Conservation (phyloP, 148 eudicot species). For the Rhododendron molle region DNA sequence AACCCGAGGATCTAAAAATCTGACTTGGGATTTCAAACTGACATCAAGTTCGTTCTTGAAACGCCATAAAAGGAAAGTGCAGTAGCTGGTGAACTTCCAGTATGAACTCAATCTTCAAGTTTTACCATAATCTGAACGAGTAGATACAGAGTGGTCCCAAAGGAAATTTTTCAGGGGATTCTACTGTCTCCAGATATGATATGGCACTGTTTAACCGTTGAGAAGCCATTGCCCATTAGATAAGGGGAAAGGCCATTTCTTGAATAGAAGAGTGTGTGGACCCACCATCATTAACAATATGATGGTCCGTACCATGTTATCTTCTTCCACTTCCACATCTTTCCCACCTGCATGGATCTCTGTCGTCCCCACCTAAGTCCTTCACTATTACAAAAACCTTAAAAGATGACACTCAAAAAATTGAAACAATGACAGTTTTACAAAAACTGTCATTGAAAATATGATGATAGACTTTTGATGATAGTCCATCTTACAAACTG, state of each 20-base stretch:
- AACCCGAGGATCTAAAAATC: background rate
- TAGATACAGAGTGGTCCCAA: background rate
- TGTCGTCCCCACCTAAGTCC: too few species aligned
- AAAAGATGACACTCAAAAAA: too few species aligned
- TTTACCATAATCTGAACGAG: background rate
- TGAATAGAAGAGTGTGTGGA: background rate
- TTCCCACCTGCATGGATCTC: too few species aligned
- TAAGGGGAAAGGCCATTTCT: background rate
- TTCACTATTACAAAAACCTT: too few species aligned
- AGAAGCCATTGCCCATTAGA: background rate
- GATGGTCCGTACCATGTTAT: too few species aligned
- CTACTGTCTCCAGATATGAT: background rate
- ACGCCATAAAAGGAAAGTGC: background rate
- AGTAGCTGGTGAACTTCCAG: background rate
- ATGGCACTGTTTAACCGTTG: background rate
- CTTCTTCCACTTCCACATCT: too few species aligned
- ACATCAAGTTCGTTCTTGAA: background rate
- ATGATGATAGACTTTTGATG: too few species aligned
- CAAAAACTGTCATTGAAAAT: too few species aligned
- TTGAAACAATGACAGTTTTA: too few species aligned
- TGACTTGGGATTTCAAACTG: background rate
- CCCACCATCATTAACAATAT: background rate
- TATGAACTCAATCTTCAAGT: background rate
- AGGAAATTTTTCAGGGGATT: background rate
- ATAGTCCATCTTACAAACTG: too few species aligned